These are phyloP conservation scores for Solanum sejunctum DNA, from an alignment of 257 asterid genomes.

Conservation along the genomic window DNA sequence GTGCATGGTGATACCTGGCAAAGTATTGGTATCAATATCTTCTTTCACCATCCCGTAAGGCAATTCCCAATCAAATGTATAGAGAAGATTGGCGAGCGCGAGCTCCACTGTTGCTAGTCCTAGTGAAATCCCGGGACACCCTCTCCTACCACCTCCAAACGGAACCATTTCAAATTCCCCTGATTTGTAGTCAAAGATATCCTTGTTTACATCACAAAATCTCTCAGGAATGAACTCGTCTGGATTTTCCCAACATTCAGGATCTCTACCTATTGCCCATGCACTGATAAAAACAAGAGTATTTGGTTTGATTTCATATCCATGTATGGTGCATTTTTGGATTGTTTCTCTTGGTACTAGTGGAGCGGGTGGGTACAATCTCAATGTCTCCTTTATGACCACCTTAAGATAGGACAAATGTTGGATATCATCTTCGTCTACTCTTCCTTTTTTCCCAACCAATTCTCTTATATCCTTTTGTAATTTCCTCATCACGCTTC, in stretches of 20 bases:
- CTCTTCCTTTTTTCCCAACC: too few species aligned
- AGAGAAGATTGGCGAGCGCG: too few species aligned
- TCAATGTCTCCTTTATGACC: neutral
- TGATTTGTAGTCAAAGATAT: neutral
- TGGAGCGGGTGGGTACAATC: neutral
- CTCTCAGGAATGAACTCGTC: neutral
- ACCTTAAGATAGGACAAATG: neutral
- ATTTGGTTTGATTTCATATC: neutral
- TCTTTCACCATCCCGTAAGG: too few species aligned
- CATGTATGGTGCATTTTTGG: neutral
- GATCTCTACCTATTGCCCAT: neutral
- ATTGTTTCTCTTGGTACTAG: neutral
- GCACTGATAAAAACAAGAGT: neutral
- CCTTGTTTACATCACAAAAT: neutral
- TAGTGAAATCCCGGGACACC: neutral
- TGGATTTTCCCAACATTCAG: neutral
- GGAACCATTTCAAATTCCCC: neutral
- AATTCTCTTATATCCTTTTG: neutral
- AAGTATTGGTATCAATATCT: accelerated
- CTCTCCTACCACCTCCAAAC: neutral
- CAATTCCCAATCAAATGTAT: too few species aligned
- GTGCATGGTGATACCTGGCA: too few species aligned
- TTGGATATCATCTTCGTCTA: neutral
- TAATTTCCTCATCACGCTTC: neutral
- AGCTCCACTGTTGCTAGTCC: too few species aligned